A percentile compares a stretch with the other conserved stretches of the same genome.
phyloP scores from a whole-genome alignment of 306 rosid species.

The Cucurbita argyrosperma region DNA sequence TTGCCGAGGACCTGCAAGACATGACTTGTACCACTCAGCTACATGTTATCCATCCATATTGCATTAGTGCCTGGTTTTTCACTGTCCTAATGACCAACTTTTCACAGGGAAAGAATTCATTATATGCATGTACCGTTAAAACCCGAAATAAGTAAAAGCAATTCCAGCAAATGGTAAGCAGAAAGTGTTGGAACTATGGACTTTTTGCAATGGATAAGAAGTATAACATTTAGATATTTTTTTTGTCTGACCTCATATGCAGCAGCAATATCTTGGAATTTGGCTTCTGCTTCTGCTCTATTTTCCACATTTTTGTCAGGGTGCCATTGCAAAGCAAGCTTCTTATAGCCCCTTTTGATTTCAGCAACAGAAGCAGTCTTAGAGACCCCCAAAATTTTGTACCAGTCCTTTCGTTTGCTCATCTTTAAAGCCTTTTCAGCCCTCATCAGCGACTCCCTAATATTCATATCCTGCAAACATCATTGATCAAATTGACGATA shows the following conservation, averaged over 20 bases:
- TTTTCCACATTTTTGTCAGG: slow-evolving; percentile 92
- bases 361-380: slow-evolving; percentile 66
- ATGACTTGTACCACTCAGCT: slow-evolving; percentile 2
- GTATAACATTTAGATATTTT: neutral
- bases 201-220: neutral
- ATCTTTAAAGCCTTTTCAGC: slow-evolving; percentile 94
- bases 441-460: slow-evolving; percentile 68
- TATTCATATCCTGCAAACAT: slow-evolving; percentile 61
- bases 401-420: slow-evolving; percentile 96
- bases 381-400: slow-evolving; percentile 83
- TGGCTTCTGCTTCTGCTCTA: slow-evolving; percentile 85
- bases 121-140: neutral
- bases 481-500: neutral
- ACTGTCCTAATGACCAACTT: neutral
- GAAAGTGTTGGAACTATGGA: neutral
- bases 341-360: slow-evolving; percentile 93
- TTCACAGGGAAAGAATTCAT: neutral
- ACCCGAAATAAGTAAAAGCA: neutral
- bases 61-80: neutral
- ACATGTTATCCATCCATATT: slow-evolving; percentile 7
- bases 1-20: slow-evolving; percentile 63
- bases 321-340: slow-evolving; percentile 98
- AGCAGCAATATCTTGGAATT: slow-evolving; percentile 86
- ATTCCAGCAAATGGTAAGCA: neutral
- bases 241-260: slow-evolving; percentile 66